A percentile compares a stretch with the other conserved stretches of the same genome.
Evolutionary conservation across 371 early-diverging fungal genomes (phyloP).

Genomic region (Mucor saturninus): DNA sequence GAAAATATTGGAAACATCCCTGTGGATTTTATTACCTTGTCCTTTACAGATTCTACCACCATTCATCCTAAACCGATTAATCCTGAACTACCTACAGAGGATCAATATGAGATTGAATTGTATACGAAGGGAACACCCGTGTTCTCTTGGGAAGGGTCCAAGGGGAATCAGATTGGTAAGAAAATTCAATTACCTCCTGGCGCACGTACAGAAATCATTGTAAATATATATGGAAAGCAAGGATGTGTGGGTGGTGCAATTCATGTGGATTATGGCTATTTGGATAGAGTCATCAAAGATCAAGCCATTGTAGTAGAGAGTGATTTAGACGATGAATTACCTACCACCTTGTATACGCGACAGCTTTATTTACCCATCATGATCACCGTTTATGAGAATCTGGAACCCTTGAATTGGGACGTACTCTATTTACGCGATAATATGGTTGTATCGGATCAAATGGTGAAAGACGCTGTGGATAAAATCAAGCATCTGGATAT

Average conservation of each 20-base stretch:
- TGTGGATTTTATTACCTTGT: slow-evolving; percentile 74
- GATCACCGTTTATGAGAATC: slow-evolving; percentile 72
- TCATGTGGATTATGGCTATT: slow-evolving; percentile 76
- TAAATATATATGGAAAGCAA: slow-evolving; percentile 81
- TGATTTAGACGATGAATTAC: slow-evolving; percentile 16
- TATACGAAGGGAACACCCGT: slow-evolving; percentile 70
- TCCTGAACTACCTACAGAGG: slow-evolving; percentile 71
- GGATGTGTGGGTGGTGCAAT: slow-evolving; percentile 77
- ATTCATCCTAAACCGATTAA: slow-evolving; percentile 51
- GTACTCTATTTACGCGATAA: slow-evolving; percentile 62
- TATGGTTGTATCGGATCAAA: slow-evolving; percentile 22
- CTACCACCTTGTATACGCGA: slow-evolving; percentile 66
- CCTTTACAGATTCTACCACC: slow-evolving; percentile 71
- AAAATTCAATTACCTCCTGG: slow-evolving; percentile 62
- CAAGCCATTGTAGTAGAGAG: slow-evolving; percentile 5
- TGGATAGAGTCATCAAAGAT: slow-evolving; percentile 43
- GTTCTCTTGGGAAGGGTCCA: slow-evolving; percentile 67
- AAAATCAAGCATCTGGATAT: slow-evolving; percentile 3
- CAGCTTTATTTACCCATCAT: slow-evolving; percentile 75
- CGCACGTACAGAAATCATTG: slow-evolving; percentile 54
- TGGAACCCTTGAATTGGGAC: slow-evolving; percentile 75
- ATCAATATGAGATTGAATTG: slow-evolving; percentile 79
- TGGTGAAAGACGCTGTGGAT: slow-evolving; percentile 27
- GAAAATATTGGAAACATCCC: slow-evolving; percentile 78
- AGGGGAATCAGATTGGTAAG: slow-evolving; percentile 39